Conservation (phyloP, 768 basidiomycete genomes). For the Trametes cinnabarina region DNA sequence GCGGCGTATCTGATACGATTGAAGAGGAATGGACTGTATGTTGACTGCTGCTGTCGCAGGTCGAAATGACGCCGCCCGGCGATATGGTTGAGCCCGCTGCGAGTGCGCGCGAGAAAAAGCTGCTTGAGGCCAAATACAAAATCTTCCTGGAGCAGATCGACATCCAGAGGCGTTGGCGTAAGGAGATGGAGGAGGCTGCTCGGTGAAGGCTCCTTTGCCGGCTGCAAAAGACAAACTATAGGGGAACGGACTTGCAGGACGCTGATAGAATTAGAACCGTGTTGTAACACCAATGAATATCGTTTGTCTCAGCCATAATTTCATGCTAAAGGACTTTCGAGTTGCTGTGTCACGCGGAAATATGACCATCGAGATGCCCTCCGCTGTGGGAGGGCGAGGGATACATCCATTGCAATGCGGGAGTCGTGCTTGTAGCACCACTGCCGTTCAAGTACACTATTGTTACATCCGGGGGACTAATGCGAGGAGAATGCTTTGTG, state of each 20-base stretch:
- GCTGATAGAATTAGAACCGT: constrained; percentile 2
- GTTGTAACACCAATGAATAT: neutral
- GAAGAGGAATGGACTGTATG: neutral
- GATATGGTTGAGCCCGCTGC: constrained; percentile 65
- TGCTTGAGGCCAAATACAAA: constrained; percentile 89
- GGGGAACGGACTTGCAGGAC: neutral
- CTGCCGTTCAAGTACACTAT: neutral
- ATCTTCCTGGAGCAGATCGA: constrained; percentile 89
- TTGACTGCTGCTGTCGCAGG: constrained; percentile 39
- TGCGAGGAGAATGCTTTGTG: neutral
- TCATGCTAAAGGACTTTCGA: no score
- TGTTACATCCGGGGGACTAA: neutral
- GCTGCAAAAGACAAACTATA: neutral
- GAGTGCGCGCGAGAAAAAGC: constrained; percentile 58
- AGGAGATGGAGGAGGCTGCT: constrained; percentile 64
- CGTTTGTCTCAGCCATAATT: no score
- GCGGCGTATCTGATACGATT: neutral
- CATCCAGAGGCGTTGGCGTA: constrained; percentile 85
- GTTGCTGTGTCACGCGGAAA: neutral
- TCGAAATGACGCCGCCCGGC: constrained; percentile 90
- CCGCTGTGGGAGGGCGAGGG: neutral
- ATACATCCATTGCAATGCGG: neutral
- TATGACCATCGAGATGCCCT: constrained; percentile 1
- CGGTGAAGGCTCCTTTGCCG: neutral
- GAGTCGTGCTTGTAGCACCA: neutral